A percentile compares a stretch with the other conserved stretches of the same genome.
Conservation (phyloP, 345 rosid species). For the Gossypium bickii region DNA sequence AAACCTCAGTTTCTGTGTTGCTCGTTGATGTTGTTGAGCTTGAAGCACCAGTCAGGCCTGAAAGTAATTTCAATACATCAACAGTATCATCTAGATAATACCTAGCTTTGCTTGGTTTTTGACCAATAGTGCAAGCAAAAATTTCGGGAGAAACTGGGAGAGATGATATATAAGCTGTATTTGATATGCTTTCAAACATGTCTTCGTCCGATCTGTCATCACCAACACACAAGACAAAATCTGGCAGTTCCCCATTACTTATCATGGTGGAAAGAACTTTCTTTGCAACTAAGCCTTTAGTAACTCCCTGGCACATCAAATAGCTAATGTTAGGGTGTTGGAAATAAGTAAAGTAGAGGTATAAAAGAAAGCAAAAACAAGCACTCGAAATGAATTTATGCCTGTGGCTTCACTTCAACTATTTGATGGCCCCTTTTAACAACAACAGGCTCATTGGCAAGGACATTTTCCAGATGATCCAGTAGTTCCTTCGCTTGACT, state of each 20-base stretch:
- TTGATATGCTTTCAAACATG: conserved; percentile 52
- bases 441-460: conserved; percentile 55
- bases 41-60: conserved; percentile 4
- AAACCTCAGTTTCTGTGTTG: background rate
- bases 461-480: conserved; percentile 57
- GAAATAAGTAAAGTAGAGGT: background rate
- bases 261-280: conserved; percentile 43
- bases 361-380: background rate
- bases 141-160: conserved; percentile 5
- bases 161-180: conserved; percentile 21
- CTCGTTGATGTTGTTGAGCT: background rate
- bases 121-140: conserved; percentile 45
- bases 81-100: conserved; percentile 46
- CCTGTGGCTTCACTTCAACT: conserved; percentile 68
- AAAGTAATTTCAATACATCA: conserved; percentile 31
- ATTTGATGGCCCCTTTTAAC: conserved; percentile 58
- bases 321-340: background rate
- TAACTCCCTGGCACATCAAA: conserved; percentile 38
- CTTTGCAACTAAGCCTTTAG: conserved; percentile 51
- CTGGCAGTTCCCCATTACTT: conserved; percentile 36
- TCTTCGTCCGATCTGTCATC: conserved; percentile 65
- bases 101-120: conserved; percentile 57
- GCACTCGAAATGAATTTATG: conserved; percentile 6
- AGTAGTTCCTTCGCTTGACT: conserved; percentile 60
- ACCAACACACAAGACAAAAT: conserved; percentile 58